Conservation (phyloP, 2,329 filamentous ascomycete species). For the Fusarium irregulare region DNA sequence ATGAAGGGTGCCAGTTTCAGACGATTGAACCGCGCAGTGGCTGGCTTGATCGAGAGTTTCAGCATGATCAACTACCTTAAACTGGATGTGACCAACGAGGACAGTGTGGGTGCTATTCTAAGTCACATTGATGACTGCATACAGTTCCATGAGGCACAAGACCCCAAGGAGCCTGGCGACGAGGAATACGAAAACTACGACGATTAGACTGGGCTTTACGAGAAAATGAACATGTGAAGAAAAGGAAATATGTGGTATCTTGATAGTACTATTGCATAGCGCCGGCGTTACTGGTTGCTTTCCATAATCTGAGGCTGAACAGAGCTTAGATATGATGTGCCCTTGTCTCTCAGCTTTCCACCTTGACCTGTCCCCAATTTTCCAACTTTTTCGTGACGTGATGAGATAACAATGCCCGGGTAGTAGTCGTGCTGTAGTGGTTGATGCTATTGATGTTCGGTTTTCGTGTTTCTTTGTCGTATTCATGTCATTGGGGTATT, state of each 20-base stretch:
- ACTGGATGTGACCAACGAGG: slow-evolving; percentile 89
- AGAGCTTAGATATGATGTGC: slow-evolving; percentile 30
- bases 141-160: slow-evolving; percentile 92
- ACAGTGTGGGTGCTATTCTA: slow-evolving; percentile 84
- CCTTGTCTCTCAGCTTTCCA: slow-evolving; percentile 15
- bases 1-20: slow-evolving; percentile 87
- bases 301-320: slow-evolving; percentile 32
- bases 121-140: slow-evolving; percentile 96
- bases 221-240: slow-evolving; percentile 19
- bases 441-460: slow-evolving; percentile 1
- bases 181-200: slow-evolving; percentile 57
- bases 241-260: slow-evolving; percentile 33
- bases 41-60: slow-evolving; percentile 93
- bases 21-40: slow-evolving; percentile 86
- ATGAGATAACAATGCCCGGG: slow-evolving; percentile 1
- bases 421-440: slow-evolving; percentile 3
- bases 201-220: slow-evolving; percentile 23
- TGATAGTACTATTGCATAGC: slow-evolving; percentile 47
- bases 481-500: slow-evolving; percentile 26
- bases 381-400: slow-evolving; percentile 35
- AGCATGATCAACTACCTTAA: slow-evolving; percentile 97
- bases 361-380: neutral
- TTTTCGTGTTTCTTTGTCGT: slow-evolving; percentile 10
- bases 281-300: slow-evolving; percentile 45
- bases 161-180: slow-evolving; percentile 84